Conservation (phyloP, 306 rosid species). For the Phaseolus lunatus region DNA sequence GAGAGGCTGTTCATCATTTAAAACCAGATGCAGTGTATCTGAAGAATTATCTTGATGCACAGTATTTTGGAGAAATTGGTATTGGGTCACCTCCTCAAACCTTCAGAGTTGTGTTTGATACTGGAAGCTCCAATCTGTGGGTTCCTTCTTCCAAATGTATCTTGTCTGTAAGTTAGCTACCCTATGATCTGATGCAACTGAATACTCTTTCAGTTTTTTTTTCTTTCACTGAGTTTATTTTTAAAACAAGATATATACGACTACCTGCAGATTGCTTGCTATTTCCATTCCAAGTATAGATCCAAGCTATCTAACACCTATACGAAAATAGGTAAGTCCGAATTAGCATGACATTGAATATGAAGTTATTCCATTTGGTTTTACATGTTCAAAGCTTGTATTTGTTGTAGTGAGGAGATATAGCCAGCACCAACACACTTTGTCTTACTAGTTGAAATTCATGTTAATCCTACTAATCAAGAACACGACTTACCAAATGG, state of each 20-base stretch:
- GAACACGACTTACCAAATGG: neutral
- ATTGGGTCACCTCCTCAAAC: constrained; percentile 85
- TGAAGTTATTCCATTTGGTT: neutral
- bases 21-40: constrained; percentile 63
- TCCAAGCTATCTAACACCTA: constrained; percentile 57
- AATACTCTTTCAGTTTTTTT: neutral
- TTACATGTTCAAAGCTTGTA: neutral
- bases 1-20: constrained; percentile 29
- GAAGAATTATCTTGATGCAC: constrained; percentile 91
- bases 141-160: constrained; percentile 86
- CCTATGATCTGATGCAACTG: constrained; percentile 20
- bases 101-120: constrained; percentile 81
- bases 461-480: neutral
- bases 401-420: neutral
- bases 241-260: constrained; percentile 30
- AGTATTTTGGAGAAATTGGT: constrained; percentile 90
- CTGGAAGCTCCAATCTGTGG: constrained; percentile 93
- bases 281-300: constrained; percentile 71
- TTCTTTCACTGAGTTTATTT: constrained; percentile 24
- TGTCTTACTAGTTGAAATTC: neutral
- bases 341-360: neutral
- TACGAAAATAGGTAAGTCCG: constrained; percentile 47
- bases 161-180: constrained; percentile 65
- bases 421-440: neutral
- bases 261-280: constrained; percentile 74